A percentile compares a stretch with the other conserved stretches of the same genome.
These are phyloP conservation scores for Metarhizium robertsii DNA, from an alignment of 2,329 filamentous ascomycete species.

Conservation along the genomic window DNA sequence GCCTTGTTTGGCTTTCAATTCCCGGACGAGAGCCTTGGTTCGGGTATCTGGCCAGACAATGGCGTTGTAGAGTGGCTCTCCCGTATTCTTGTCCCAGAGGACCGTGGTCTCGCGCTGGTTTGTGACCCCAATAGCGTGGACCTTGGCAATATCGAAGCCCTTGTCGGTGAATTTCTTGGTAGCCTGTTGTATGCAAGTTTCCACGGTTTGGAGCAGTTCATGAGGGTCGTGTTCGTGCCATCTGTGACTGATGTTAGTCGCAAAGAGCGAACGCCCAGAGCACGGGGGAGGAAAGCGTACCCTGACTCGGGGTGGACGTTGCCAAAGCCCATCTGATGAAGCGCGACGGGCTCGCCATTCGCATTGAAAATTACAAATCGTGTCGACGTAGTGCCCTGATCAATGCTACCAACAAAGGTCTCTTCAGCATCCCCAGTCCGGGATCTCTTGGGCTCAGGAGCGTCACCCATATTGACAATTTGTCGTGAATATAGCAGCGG, in stretches of 20 bases:
- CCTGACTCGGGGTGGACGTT: conserved; percentile 80
- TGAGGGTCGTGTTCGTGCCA: conserved; percentile 86
- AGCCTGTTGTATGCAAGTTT: conserved; percentile 70
- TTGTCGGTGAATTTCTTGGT: conserved; percentile 60
- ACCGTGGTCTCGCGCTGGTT: conserved; percentile 86
- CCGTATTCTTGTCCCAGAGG: conserved; percentile 74
- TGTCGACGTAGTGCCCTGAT: conserved; percentile 84
- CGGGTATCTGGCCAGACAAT: conserved; percentile 88
- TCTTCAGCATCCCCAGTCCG: conserved; percentile 19
- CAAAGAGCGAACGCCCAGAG: neutral
- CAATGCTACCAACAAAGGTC: conserved; percentile 77
- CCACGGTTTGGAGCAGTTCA: conserved; percentile 66
- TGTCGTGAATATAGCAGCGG: conserved; percentile 12
- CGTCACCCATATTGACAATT: conserved; percentile 21
- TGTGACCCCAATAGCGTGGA: conserved; percentile 75
- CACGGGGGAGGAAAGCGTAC: conserved; percentile 31
- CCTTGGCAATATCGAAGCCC: conserved; percentile 57
- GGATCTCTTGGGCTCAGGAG: neutral
- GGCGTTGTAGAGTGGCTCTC: conserved; percentile 72
- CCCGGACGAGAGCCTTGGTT: conserved; percentile 61
- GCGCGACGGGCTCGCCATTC: conserved; percentile 65
- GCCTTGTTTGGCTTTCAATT: conserved; percentile 58
- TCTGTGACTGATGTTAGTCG: conserved; percentile 32
- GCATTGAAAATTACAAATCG: conserved; percentile 86
- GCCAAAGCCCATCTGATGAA: conserved; percentile 78